Evolutionary conservation across 2,329 filamentous ascomycete genomes (phyloP), one percentile per base, ranked within the genome.

Genomic region (Verticillium dahliae): DNA sequence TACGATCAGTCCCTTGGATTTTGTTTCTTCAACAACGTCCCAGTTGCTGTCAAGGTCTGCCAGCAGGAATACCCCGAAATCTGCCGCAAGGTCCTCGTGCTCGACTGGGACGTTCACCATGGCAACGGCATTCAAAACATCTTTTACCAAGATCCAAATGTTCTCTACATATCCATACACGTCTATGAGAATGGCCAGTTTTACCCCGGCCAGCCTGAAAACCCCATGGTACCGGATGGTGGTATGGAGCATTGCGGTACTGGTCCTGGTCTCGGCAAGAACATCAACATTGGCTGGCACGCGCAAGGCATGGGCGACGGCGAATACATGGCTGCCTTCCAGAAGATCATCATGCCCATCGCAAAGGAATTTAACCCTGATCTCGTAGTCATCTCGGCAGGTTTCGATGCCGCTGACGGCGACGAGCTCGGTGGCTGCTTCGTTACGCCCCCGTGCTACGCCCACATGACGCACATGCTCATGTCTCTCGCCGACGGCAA

Each of bases 391-490:
- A 90, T 99, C 62, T 95, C 95, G 22, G 92, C 95, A 52, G 95
- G 95, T 0, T 99, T 99, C 68, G 95, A 99, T 73, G 95, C 95
- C 15, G 95, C 95, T 0, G 91, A 90, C 66, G 95, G 95, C 13
- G 95, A 99, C 73, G 89, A 95, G 70, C 83, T 99, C 1, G 95
- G 95, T 58, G 92, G 90, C 37, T 99, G 95, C 73, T 94, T 92
- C 70, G 95, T 99, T 5, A 90, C 92, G 1, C 95, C 95, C 0
- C 78, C 87, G 4, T 96, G 95, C 71, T 99, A 98, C 72, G 91
- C 93, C 14, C 94, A 99, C 71, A 98, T 99, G 95, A 98, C 95
- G 15, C 92, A 97, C 72, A 97, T 98, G 94, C 85, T 99, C 57
- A 98, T 97, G 93, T 92, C 91, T 2, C 81, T 99, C 22, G 94